Evolutionary conservation across 805 yeast species (phyloP).

Genomic region (Saturnispora galanensis): DNA sequence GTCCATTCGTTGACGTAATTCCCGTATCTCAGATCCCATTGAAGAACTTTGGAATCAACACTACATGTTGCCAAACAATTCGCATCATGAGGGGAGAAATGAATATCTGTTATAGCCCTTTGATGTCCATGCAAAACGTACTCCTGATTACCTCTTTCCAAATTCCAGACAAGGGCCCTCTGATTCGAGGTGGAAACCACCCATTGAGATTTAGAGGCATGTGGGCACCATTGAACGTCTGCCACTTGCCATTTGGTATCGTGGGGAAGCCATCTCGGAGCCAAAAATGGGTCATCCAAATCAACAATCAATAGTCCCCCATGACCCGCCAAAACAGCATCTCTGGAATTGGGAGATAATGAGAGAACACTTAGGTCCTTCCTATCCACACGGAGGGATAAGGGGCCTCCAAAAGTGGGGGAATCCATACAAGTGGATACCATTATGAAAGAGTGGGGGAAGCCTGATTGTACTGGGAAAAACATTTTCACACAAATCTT

Average conservation of each 20-base stretch:
- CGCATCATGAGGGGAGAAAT: slow-evolving; percentile 81
- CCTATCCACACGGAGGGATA: slow-evolving; percentile 85
- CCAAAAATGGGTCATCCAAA: slow-evolving; percentile 87
- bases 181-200: slow-evolving; percentile 91
- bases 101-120: slow-evolving; percentile 91
- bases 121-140: slow-evolving; percentile 83
- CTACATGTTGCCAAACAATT: slow-evolving; percentile 88
- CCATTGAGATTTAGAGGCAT: slow-evolving; percentile 76
- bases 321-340: slow-evolving; percentile 81
- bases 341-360: slow-evolving; percentile 81
- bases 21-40: slow-evolving; percentile 88
- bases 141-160: slow-evolving; percentile 52
- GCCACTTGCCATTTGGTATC: slow-evolving; percentile 97
- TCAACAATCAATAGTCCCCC: slow-evolving; percentile 86
- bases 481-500: too few species aligned
- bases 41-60: slow-evolving; percentile 75
- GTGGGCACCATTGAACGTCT: slow-evolving; percentile 98
- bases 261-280: slow-evolving; percentile 91
- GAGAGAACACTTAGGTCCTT: slow-evolving; percentile 78
- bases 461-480: neutral
- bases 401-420: slow-evolving; percentile 67
- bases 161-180: slow-evolving; percentile 91
- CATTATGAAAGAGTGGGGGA: slow-evolving; percentile 19
- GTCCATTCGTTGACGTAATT: slow-evolving; percentile 70
- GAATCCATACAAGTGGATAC: slow-evolving; percentile 33